A percentile compares a stretch with the other conserved stretches of the same genome.
Evolutionary conservation across 768 basidiomycete genomes (phyloP).

Genomic region (Jaapia argillacea): DNA sequence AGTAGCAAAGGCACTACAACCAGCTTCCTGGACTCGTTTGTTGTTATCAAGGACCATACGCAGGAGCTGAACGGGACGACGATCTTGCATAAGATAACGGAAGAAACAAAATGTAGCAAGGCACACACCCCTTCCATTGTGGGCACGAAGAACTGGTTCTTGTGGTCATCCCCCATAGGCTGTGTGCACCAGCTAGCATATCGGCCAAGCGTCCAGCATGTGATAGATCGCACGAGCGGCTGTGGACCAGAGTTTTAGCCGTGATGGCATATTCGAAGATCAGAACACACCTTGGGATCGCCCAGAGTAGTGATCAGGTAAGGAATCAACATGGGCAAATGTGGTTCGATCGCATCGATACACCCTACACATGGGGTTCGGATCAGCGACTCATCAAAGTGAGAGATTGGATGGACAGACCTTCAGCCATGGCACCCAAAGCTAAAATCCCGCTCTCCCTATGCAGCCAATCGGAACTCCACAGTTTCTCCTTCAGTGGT

Average conservation of each 20-base stretch:
- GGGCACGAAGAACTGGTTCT: conserved; percentile 85
- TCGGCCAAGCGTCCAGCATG: conserved; percentile 98
- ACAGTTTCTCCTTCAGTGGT: conserved; percentile 87
- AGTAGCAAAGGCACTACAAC: conserved; percentile 97
- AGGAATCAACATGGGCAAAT: conserved; percentile 86
- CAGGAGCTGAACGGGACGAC: conserved; percentile 54
- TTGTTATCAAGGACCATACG: conserved; percentile 97
- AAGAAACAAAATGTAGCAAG: conserved; percentile 7
- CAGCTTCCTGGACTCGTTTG: conserved; percentile 98
- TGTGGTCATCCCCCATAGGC: conserved; percentile 76
- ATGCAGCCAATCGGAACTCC: conserved; percentile 89
- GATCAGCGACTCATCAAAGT: conserved; percentile 6
- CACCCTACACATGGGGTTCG: conserved; percentile 49
- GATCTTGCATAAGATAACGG: conserved; percentile 2
- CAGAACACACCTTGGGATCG: conserved; percentile 70
- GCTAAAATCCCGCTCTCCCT: conserved; percentile 94
- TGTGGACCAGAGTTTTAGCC: conserved; percentile 19
- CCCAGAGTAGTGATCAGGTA: conserved; percentile 86
- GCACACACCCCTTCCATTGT: conserved; percentile 91
- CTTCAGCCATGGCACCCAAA: conserved; percentile 97
- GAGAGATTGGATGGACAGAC: conserved; percentile 33
- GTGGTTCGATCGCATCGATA: conserved; percentile 91
- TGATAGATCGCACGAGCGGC: conserved; percentile 96
- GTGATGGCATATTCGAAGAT: conserved; percentile 1
- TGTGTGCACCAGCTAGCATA: conserved; percentile 98